These are phyloP conservation scores for Nematocida sp. DNA, from an alignment of 371 early-diverging fungal genomes.

Conservation along the genomic window DNA sequence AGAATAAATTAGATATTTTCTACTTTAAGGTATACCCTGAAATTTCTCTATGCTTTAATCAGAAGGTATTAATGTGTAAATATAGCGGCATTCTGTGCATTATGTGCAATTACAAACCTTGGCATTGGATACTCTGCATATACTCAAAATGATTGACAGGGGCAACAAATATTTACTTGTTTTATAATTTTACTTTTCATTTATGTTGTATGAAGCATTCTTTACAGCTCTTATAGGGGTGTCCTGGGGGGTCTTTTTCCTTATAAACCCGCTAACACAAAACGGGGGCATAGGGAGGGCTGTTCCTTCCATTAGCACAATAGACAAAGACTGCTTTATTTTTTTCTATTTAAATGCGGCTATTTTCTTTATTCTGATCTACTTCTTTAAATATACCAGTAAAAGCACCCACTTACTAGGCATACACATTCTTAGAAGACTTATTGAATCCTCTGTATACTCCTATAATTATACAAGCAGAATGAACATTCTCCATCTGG, in stretches of 20 bases:
- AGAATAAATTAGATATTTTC: neutral
- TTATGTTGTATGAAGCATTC: slow-evolving; percentile 35
- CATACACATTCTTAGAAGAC: slow-evolving; percentile 27
- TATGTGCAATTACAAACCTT: neutral
- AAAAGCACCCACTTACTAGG: slow-evolving; percentile 1
- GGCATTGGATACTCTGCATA: neutral
- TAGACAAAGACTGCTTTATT: slow-evolving; percentile 46
- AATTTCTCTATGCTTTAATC: too few relatives aligned
- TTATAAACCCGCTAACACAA: slow-evolving; percentile 9
- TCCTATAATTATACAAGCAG: slow-evolving; percentile 15
- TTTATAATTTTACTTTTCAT: slow-evolving; percentile 24
- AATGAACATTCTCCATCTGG: slow-evolving; percentile 23
- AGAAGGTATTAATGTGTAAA: too few relatives aligned
- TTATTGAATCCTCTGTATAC: slow-evolving; percentile 43
- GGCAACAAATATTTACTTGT: slow-evolving; percentile 4
- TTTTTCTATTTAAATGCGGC: slow-evolving; percentile 48
- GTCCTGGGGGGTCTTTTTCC: slow-evolving; percentile 17
- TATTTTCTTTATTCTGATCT: neutral
- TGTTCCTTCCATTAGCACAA: neutral
- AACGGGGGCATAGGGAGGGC: neutral
- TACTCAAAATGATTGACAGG: neutral
- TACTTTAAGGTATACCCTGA: too few relatives aligned
- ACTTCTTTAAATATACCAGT: neutral
- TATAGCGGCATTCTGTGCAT: too few relatives aligned
- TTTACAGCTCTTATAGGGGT: slow-evolving; percentile 21